Base-by-base conservation (phyloP, 2,329 filamentous ascomycete species). In the Fonsecaea nubica region DNA sequence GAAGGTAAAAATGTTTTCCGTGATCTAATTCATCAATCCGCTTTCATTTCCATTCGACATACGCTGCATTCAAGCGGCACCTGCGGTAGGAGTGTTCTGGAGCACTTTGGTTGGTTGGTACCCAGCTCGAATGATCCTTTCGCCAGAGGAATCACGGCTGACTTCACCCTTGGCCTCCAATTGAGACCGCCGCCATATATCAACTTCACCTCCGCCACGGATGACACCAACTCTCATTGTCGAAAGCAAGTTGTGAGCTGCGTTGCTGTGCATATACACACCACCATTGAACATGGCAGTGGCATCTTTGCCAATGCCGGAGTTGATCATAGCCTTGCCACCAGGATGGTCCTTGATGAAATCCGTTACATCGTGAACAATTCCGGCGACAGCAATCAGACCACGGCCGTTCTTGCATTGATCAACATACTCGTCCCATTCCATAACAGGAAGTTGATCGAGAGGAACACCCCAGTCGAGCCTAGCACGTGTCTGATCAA, bases 331-430 rank as follows among this genome's bases (percentile, higher is more conserved):
- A 50, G 91, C 90, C 84, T 91, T 92, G 77, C 92, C 92, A 84
- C 92, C 92, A n/a, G 92, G 92, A 79, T 96, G 92, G 75, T 93
- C 90, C 80, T 91, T 90, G 83, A 95, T 91, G 80, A 96, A 96
- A 77, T 91, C 85, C 73, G 87, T 87, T 30, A 96, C 88, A 75
- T 96, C 92, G 81, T 96, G 92, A 65, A 96, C 89, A 71, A 96
- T 91, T 80, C 92, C 92, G 54, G 92, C 92, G 67, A 96, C 85
- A 66, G 90, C 89, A 71, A 93, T 81, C 38, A 94, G 87, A 62
- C 87, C 90, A 77, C 90, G 90, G 73, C 92, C 92, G 67, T 89
- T 89, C 84, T 92, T 91, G 74, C 89, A 83, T 78, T 93, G 87
- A 71, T 89, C 87, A 64, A 92, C 89, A 74, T 92, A 96, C 75